These are phyloP conservation scores for Cornus suecica DNA, from an alignment of 148 eudicot genomes.

Conservation along the genomic window DNA sequence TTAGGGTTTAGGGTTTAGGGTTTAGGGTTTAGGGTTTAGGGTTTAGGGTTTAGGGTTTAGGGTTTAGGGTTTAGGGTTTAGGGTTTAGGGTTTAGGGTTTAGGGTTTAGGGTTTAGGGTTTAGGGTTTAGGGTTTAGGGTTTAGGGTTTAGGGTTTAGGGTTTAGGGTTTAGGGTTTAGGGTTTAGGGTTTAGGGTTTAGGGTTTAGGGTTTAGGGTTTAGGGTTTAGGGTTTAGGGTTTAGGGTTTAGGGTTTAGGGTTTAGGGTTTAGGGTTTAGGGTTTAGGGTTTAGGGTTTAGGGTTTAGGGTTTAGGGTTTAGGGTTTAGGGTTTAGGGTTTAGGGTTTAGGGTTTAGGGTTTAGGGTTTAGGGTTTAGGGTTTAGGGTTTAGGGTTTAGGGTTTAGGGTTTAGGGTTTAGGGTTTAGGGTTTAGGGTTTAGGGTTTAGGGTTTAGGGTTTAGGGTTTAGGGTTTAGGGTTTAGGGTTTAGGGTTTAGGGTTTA, in stretches of 20 bases:
- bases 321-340: neutral
- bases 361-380: neutral
- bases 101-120: neutral
- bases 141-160: neutral
- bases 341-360: neutral
- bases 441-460: neutral
- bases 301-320: conserved; percentile 9
- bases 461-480: no score
- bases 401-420: neutral
- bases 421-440: neutral
- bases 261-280: neutral
- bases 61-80: no score
- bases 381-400: neutral
- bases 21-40: conserved; percentile 6
- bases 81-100: no score
- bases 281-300: neutral
- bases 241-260: neutral
- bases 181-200: neutral
- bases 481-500: neutral
- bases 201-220: neutral
- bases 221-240: neutral
- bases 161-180: conserved; percentile 1
- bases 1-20: conserved; percentile 7
- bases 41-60: conserved; percentile 6
- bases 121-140: neutral